Base-by-base conservation (phyloP, 1,139 yeast species). In the Taphrina wiesneri region DNA sequence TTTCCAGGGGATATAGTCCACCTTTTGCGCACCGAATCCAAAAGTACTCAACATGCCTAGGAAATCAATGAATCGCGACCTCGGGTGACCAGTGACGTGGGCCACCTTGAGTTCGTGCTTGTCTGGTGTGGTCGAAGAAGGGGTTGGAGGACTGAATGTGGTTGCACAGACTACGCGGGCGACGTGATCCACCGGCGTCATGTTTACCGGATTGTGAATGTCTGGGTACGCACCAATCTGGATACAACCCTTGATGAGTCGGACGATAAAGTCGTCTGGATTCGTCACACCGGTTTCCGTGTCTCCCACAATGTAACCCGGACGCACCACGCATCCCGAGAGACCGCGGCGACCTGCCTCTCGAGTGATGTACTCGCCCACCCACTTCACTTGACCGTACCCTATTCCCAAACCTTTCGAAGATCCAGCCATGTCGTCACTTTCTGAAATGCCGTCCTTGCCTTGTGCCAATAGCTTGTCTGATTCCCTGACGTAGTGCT, bases 121-220 rank as follows among this genome's bases (percentile, higher is more conserved):
- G 2, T 4, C 15, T 2, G 5, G 15, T 2, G 36, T 11, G 9
- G 36, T 4, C 6, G 36, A 32, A 1, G 72, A 74, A 5, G 65
- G 30, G 3, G 60, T 75, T 43, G 95, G 90, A 39, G 97, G 96
- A 71, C 85, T 84, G 71, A 93, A 81, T 0, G 96, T 87, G 36
- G 95, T 80, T 0, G 98, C 91, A 63, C 87, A 89, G 39, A 87
- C 90, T 26, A 91, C 90, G 66, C 96, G 84, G 0, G 99, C 98
- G 71, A 93, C 99, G 73, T 93, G 99, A 73, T 93, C 98, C 43
- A 93, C 99, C 2, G 99, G 99, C 25, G 91, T 97, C 90, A 92
- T 91, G 76, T 95, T 95, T 56, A 92, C 96, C 60, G 86, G 84
- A 79, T 93, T 93, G 72, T 84, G 77, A 70, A 93, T 91, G 73